Percentiles rank a stretch among this genome's conserved stretches.
These are phyloP conservation scores for Paramarasmius palmivorus DNA, from an alignment of 1,284 basidiomycete species.

Conservation along the genomic window DNA sequence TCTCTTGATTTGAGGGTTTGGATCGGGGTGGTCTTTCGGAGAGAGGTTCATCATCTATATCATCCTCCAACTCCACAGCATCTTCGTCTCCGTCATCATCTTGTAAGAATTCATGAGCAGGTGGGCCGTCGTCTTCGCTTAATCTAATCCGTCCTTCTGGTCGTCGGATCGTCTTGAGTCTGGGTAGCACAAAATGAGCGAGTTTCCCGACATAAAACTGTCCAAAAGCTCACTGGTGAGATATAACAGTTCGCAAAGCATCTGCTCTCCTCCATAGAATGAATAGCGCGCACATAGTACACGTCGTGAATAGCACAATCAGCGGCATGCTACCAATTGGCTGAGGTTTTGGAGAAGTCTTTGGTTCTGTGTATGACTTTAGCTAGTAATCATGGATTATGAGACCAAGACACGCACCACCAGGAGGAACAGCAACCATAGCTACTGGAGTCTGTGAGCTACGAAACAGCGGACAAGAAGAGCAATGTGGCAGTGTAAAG, in stretches of 20 bases:
- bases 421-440: not conserved
- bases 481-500: not conserved
- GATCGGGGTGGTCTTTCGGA: not conserved
- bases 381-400: not conserved
- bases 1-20: too few relatives aligned
- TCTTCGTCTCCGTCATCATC: conserved; percentile 65
- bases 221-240: conserved; percentile 58
- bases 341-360: conserved; percentile 60
- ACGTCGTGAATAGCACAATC: conserved; percentile 60
- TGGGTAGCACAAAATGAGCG: conserved; percentile 23
- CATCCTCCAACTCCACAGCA: conserved; percentile 25
- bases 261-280: conserved; percentile 67
- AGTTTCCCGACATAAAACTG: not conserved
- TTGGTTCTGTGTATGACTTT: conserved; percentile 48
- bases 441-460: not conserved
- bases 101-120: conserved; percentile 62
- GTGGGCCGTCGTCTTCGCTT: conserved; percentile 71
- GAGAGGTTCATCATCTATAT: conserved; percentile 4
- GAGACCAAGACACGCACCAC: not conserved
- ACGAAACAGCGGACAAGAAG: not conserved
- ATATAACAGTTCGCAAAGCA: conserved; percentile 56
- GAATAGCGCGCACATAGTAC: conserved; percentile 60
- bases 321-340: conserved; percentile 59
- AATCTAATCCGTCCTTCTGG: conserved; percentile 63
- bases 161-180: conserved; percentile 58